A percentile compares a stretch with the other conserved stretches of the same genome.
Conservation (phyloP, 352 stramenopile genomes). For the Blastocystis sp. region DNA sequence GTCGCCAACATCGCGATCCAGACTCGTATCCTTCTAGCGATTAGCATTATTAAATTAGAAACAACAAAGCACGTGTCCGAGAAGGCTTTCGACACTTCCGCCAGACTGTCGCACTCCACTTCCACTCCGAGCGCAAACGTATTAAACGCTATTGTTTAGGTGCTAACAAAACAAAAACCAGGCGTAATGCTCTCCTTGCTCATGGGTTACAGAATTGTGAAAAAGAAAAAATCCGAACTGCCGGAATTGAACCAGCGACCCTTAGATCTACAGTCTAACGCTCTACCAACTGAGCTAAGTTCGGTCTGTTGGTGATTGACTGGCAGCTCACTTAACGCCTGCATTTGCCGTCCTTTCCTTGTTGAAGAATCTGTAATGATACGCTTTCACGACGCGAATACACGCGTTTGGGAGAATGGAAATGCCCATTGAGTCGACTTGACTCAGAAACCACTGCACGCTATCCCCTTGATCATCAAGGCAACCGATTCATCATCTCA, state of each 20-base stretch:
- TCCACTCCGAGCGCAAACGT: slow-evolving; percentile 33
- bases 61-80: slow-evolving; percentile 46
- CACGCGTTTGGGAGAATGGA: no score
- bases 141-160: slow-evolving; percentile 12
- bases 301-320: background rate
- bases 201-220: background rate
- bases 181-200: slow-evolving; percentile 6
- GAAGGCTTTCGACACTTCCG: slow-evolving; percentile 24
- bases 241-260: no score
- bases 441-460: no score
- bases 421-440: no score
- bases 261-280: no score
- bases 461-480: no score
- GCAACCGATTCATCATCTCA: background rate
- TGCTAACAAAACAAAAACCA: background rate
- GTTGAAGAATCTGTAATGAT: background rate
- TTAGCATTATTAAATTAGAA: background rate
- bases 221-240: background rate
- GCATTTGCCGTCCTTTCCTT: slow-evolving; percentile 8
- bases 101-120: slow-evolving; percentile 21
- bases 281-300: background rate
- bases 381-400: no score
- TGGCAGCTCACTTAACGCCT: background rate
- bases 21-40: slow-evolving; percentile 15
- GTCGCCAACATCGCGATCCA: slow-evolving; percentile 28